Evolutionary conservation across 305 asterid species (phyloP).

Genomic region (Stenogyne calaminthoides): DNA sequence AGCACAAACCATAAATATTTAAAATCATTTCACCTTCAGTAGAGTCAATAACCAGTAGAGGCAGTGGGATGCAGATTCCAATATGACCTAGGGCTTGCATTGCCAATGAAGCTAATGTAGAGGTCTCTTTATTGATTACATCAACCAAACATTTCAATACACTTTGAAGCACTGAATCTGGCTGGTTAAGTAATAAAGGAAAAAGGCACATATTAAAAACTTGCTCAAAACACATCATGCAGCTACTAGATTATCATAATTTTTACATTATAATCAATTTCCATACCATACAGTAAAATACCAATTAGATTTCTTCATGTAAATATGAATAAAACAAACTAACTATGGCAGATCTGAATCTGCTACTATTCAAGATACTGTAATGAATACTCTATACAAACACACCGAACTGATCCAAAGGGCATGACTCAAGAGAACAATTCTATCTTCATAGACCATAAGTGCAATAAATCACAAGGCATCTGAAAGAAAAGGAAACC

Average conservation of each 20-base stretch:
- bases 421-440: slow-evolving; percentile 20
- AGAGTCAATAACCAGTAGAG: slow-evolving; percentile 66
- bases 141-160: slow-evolving; percentile 77
- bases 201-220: slow-evolving; percentile 22
- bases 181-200: slow-evolving; percentile 47
- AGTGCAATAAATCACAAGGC: neutral
- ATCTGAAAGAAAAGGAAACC: slow-evolving; percentile 4
- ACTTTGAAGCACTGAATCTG: slow-evolving; percentile 73
- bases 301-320: slow-evolving; percentile 17
- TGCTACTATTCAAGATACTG: slow-evolving; percentile 19
- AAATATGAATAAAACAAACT: slow-evolving; percentile 8
- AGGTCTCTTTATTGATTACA: slow-evolving; percentile 65
- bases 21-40: slow-evolving; percentile 58
- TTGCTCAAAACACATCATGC: slow-evolving; percentile 2
- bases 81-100: slow-evolving; percentile 97
- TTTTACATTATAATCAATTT: neutral
- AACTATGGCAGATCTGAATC: slow-evolving; percentile 17
- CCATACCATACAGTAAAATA: neutral
- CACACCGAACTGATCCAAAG: slow-evolving; percentile 16
- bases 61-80: slow-evolving; percentile 81
- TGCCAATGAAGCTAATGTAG: slow-evolving; percentile 83
- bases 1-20: slow-evolving; percentile 29
- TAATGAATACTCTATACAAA: slow-evolving; percentile 6
- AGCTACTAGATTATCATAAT: slow-evolving; percentile 7
- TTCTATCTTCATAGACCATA: slow-evolving; percentile 8